These are phyloP conservation scores for Alternaria novae-zelandiae DNA, from an alignment of 2,329 filamentous ascomycete species.

Conservation along the genomic window DNA sequence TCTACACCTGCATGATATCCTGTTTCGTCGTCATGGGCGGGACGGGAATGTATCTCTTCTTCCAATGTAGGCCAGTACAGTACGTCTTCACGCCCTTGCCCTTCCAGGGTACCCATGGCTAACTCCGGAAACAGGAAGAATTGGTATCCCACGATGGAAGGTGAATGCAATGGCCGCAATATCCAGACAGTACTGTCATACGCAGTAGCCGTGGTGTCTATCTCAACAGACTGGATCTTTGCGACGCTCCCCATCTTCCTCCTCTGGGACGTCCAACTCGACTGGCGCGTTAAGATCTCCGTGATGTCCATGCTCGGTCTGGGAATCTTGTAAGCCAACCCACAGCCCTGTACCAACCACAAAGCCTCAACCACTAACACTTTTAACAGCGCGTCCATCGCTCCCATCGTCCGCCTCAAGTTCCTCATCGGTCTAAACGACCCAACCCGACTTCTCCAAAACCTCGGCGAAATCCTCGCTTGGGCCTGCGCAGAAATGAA, in stretches of 20 bases:
- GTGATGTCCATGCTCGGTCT: slow-evolving; percentile 10
- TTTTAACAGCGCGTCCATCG: slow-evolving; percentile 5
- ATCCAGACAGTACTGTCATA: slow-evolving; percentile 8
- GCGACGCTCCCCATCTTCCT: slow-evolving; percentile 9
- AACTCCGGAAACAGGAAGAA: not conserved
- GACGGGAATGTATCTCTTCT: slow-evolving; percentile 8
- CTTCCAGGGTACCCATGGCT: not conserved
- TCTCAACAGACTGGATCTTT: slow-evolving; percentile 11
- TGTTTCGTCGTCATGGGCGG: slow-evolving; percentile 10
- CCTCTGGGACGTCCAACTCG: slow-evolving; percentile 8
- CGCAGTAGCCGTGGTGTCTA: slow-evolving; percentile 8
- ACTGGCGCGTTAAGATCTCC: slow-evolving; percentile 11
- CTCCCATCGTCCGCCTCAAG: slow-evolving; percentile 10
- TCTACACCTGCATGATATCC: slow-evolving; percentile 2
- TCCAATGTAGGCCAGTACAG: slow-evolving; percentile 9
- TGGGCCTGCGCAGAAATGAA: slow-evolving; percentile 14
- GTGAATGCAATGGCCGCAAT: slow-evolving; percentile 1
- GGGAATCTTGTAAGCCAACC: slow-evolving; percentile 5
- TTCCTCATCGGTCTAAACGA: slow-evolving; percentile 10
- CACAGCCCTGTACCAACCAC: not conserved
- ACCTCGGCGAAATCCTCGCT: slow-evolving; percentile 8
- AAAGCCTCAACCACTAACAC: too few species aligned
- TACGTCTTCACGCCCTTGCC: not conserved
- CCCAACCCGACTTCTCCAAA: not conserved
- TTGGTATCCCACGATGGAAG: not conserved